Base-by-base conservation (phyloP, 169 alveolate genomes). In the Eimeria tenella region DNA sequence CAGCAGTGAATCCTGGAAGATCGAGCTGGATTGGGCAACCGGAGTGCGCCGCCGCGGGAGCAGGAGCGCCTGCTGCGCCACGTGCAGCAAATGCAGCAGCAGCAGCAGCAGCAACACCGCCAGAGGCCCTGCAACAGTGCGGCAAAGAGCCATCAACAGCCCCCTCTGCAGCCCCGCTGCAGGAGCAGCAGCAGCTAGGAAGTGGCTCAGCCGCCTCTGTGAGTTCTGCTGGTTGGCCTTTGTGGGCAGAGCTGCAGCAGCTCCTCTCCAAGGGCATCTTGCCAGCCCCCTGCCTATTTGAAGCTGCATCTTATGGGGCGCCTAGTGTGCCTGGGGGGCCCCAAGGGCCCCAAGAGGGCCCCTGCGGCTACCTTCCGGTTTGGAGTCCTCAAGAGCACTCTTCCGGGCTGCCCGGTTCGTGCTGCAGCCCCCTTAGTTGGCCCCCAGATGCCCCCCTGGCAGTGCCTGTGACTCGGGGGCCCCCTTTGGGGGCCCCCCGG, bases 201-300 rank as follows among this genome's bases (percentile, higher is more conserved):
- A 42, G 31, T 8, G 21, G 13, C 23, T 4, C 11, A 58, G 68
- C 11, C 19, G 68, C 68, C 68, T 10, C 68, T 58, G 19, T 31
- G 6, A 21, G 84, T 1, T 6, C 58, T 42, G 62, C 25, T 25
- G 60, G 31, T 13, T 74, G 84, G 84, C 84, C 0, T 42, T 56
- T 71, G 55, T 71, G 82, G 82, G 82, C 19, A 10, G 82, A 74
- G 60, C 5, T 42, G 84, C 84, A 74, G 60, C 84, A 19, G 62
- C 84, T 25, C 8, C 58, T 74, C 11, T 42, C 62, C 8, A 5
- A 8, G 17, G 62, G 58, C 0, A 5, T 25, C 17, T 50, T 71
- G 56, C 82, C 49, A 7, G 53, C 82, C n/a, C 82, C 82, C 17
- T 21, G 53, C 13, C 42, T 71, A 7, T 71, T 71, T 31, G 82